These are phyloP conservation scores for Sambucus nigra DNA, from an alignment of 129 eudicot genomes.

Conservation along the genomic window DNA sequence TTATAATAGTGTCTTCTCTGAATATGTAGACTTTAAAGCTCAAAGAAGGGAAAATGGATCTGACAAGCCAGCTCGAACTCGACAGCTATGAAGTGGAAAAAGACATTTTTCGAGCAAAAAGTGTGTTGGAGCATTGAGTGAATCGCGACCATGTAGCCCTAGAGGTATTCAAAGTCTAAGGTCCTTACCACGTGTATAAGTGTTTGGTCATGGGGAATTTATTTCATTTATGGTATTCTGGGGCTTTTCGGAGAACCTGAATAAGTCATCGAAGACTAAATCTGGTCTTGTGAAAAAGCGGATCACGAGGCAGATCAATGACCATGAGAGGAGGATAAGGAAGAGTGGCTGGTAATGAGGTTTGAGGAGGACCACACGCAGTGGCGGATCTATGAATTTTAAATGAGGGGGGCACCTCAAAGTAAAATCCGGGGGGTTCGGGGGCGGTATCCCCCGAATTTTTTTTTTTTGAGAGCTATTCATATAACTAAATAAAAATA, in stretches of 20 bases:
- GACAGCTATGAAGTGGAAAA: constrained; percentile 82
- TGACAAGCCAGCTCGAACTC: constrained; percentile 77
- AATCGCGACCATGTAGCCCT: constrained; percentile 78
- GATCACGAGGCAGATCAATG: constrained; percentile 34
- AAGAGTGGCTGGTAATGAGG: too few species aligned
- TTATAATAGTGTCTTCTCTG: constrained; percentile 64
- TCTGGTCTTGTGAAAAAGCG: constrained; percentile 38
- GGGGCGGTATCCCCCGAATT: too few species aligned
- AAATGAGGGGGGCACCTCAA: too few species aligned
- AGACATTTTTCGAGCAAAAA: constrained; percentile 66
- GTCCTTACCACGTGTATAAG: constrained; percentile 79
- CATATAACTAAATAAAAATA: too few species aligned
- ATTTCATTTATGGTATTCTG: constrained; percentile 74
- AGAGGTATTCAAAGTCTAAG: constrained; percentile 69
- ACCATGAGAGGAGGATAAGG: constrained; percentile 19
- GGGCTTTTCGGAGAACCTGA: constrained; percentile 64
- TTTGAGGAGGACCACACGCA: too few species aligned
- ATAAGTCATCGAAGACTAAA: constrained; percentile 11
- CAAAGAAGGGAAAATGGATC: constrained; percentile 70
- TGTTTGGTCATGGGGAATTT: constrained; percentile 38
- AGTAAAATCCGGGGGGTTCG: too few species aligned
- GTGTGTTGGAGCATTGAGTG: constrained; percentile 93
- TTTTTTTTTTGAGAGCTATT: too few species aligned
- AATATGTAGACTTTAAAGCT: constrained; percentile 68
- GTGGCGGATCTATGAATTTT: too few species aligned